phyloP scores from a whole-genome alignment of 352 stramenopile species.

The Plasmopara halstedii region DNA sequence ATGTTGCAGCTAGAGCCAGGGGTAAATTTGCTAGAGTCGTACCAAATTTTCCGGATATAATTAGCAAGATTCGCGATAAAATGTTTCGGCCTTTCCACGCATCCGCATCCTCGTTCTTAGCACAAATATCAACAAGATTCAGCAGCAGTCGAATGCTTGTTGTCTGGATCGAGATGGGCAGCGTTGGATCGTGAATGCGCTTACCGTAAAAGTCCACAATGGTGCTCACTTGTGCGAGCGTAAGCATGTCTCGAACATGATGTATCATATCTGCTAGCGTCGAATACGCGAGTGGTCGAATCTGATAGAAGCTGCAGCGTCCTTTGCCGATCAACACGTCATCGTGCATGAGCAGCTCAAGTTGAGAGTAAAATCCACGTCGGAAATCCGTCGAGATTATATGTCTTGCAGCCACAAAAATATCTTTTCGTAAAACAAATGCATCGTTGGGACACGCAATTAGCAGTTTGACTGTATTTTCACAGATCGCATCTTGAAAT shows the following conservation, averaged over 20 bases:
- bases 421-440: conserved; percentile 93
- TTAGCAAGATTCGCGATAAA: conserved; percentile 87
- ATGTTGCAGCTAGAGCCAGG: conserved; percentile 46
- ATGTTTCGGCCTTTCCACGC: conserved; percentile 86
- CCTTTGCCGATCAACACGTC: conserved; percentile 88
- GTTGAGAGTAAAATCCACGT: conserved; percentile 91
- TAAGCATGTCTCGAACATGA: conserved; percentile 93
- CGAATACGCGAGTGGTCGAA: conserved; percentile 94
- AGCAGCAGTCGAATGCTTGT: conserved; percentile 93
- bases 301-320: conserved; percentile 78
- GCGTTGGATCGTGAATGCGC: conserved; percentile 88
- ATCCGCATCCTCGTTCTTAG: conserved; percentile 90
- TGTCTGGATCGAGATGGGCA: conserved; percentile 94
- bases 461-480: conserved; percentile 92
- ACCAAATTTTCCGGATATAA: conserved; percentile 92
- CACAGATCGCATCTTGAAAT: conserved; percentile 92
- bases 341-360: conserved; percentile 95
- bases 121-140: conserved; percentile 96
- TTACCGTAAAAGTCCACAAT: conserved; percentile 93
- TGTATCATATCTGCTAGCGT: conserved; percentile 98
- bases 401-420: conserved; percentile 93
- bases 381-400: conserved; percentile 97
- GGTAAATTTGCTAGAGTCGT: conserved; percentile 78
- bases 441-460: conserved; percentile 92
- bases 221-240: conserved; percentile 89